Evolutionary conservation across 495 filamentous ascomycete species (phyloP).

Genomic region (Thermothielavioides terrestris): DNA sequence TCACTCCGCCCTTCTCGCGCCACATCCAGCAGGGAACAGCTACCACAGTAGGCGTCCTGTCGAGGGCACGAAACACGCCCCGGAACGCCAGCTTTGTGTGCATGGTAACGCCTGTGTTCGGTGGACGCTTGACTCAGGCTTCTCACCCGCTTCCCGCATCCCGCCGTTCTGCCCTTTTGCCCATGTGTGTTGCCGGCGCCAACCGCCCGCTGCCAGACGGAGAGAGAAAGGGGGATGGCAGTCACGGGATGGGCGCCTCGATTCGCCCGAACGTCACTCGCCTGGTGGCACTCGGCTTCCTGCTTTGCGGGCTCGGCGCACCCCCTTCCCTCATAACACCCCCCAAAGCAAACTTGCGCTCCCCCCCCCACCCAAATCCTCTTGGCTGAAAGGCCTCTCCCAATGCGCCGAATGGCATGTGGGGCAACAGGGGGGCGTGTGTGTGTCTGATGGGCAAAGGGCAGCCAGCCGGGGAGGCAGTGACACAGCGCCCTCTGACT

Average conservation of each 20-base stretch:
- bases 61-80: neutral
- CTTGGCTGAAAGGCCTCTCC: neutral
- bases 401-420: conserved; percentile 6
- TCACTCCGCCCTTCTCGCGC: neutral
- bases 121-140: neutral
- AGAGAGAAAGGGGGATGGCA: too few relatives aligned
- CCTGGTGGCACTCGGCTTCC: neutral
- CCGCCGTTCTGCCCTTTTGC: neutral
- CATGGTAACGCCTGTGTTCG: too few relatives aligned
- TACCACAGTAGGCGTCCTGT: neutral
- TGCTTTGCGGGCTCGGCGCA: conserved; percentile 1
- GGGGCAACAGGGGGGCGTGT: conserved; percentile 4
- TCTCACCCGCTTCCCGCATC: conserved; percentile 4
- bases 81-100: neutral
- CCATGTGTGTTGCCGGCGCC: conserved; percentile 18
- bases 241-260: conserved; percentile 31
- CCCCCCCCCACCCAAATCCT: neutral
- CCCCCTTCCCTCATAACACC: conserved; percentile 10
- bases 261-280: conserved; percentile 25
- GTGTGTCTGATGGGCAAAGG: conserved; percentile 9
- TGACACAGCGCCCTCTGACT: conserved; percentile 28
- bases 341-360: neutral
- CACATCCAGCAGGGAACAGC: neutral
- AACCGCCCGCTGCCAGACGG: conserved; percentile 20
- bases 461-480: conserved; percentile 15